phyloP scores from a whole-genome alignment of 148 eudicot species.

The Fagopyrum tataricum region DNA sequence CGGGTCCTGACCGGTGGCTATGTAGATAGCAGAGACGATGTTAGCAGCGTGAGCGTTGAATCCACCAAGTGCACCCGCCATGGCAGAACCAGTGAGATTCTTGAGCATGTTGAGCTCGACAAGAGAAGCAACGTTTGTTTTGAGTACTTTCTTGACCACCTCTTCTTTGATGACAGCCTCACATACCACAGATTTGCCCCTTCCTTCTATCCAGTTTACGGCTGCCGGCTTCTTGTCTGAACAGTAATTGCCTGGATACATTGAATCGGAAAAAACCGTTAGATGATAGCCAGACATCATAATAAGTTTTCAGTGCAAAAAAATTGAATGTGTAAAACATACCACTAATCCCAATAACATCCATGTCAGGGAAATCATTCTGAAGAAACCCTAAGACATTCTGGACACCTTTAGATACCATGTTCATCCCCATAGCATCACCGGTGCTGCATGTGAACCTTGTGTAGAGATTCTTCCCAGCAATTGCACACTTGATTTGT shows the following conservation, averaged over 20 bases:
- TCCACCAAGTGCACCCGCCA: constrained; percentile 47
- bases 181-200: constrained; percentile 41
- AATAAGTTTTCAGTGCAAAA: not conserved
- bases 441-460: constrained; percentile 41
- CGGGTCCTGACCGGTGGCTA: constrained; percentile 47
- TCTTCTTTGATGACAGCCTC: constrained; percentile 39
- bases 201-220: constrained; percentile 44
- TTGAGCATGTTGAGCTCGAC: constrained; percentile 53
- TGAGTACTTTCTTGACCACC: constrained; percentile 34
- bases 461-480: constrained; percentile 43
- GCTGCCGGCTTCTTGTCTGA: constrained; percentile 49
- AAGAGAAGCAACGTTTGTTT: constrained; percentile 32
- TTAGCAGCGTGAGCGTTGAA: constrained; percentile 45
- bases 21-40: constrained; percentile 35
- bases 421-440: constrained; percentile 51
- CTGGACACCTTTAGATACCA: constrained; percentile 45
- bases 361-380: constrained; percentile 40
- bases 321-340: not conserved
- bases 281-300: not conserved
- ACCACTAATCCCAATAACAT: constrained; percentile 44
- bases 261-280: not conserved
- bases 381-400: constrained; percentile 37
- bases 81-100: constrained; percentile 41
- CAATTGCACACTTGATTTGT: constrained; percentile 30
- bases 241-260: constrained; percentile 33